A percentile compares a stretch with the other conserved stretches of the same genome.
phyloP scores from a whole-genome alignment of 2,329 filamentous ascomycete genomes.

The Stylonectria norvegica region DNA sequence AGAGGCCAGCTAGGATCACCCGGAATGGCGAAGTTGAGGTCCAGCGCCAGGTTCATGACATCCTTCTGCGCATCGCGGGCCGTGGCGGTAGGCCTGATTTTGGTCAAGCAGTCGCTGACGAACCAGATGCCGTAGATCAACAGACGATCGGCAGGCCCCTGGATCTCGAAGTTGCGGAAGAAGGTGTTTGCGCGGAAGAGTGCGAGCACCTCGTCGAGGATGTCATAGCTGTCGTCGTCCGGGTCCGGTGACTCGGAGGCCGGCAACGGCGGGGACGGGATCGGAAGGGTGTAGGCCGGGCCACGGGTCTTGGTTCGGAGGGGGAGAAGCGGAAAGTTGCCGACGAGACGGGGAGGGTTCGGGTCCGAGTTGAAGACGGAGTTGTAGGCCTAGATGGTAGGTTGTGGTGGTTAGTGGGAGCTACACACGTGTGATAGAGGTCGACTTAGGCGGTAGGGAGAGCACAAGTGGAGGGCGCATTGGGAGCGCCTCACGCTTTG shows the following conservation, averaged over 20 bases:
- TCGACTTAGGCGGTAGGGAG: conserved; percentile 14
- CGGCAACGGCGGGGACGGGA: conserved; percentile 54
- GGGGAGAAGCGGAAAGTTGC: conserved; percentile 92
- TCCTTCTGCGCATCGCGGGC: conserved; percentile 64
- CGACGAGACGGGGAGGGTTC: conserved; percentile 59
- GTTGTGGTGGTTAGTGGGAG: conserved; percentile 23
- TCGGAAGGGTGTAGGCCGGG: conserved; percentile 81
- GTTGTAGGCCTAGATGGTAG: conserved; percentile 76
- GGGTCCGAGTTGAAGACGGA: conserved; percentile 90
- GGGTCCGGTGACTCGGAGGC: conserved; percentile 68
- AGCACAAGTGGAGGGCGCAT: conserved; percentile 2
- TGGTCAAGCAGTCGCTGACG: conserved; percentile 82
- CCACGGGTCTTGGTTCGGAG: conserved; percentile 93
- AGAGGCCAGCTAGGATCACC: conserved; percentile 90
- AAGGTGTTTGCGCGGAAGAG: conserved; percentile 98
- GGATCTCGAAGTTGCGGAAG: conserved; percentile 99
- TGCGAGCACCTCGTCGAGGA: conserved; percentile 86
- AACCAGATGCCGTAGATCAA: conserved; percentile 97
- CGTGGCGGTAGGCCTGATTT: conserved; percentile 73
- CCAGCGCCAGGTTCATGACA: conserved; percentile 85
- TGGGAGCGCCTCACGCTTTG: conserved; percentile 3
- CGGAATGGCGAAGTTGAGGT: conserved; percentile 88
- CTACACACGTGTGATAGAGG: conserved; percentile 8
- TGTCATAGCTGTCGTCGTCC: conserved; percentile 90
- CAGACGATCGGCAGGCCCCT: conserved; percentile 88